phyloP scores from a whole-genome alignment of 768 basidiomycete genomes.

The Tremella yokohamensis region DNA sequence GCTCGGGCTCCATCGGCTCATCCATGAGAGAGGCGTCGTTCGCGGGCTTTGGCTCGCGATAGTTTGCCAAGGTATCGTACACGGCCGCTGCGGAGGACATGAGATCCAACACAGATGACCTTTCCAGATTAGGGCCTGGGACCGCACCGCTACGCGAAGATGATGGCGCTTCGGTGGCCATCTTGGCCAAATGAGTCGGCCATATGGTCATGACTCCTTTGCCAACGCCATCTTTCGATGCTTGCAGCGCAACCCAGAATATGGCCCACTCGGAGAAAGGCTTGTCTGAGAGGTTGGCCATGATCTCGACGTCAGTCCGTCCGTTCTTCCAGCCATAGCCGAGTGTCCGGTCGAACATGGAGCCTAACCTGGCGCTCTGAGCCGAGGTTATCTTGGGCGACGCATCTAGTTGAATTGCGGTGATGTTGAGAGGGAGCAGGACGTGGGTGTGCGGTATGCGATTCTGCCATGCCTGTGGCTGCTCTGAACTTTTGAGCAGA shows the following conservation, averaged over 20 bases:
- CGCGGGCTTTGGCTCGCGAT: conserved; percentile 8
- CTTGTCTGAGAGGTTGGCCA: not conserved
- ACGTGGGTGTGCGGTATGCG: not conserved
- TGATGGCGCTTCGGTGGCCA: not conserved
- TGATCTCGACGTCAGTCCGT: not conserved
- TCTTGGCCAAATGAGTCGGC: conserved; percentile 17
- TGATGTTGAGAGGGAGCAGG: not conserved
- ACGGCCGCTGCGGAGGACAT: conserved; percentile 12
- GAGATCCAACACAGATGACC: not conserved
- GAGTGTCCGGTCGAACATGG: conserved; percentile 5
- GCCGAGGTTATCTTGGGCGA: not conserved
- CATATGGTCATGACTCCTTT: conserved; percentile 26
- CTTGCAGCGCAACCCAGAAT: conserved; percentile 18
- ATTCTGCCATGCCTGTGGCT: not conserved
- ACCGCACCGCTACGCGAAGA: conserved; percentile 1
- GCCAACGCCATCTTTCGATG: not conserved
- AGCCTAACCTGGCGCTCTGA: not conserved
- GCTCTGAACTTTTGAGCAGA: not conserved
- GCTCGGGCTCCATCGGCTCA: not conserved
- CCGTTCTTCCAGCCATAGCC: conserved; percentile 9
- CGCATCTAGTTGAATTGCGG: not conserved
- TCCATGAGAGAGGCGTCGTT: not conserved
- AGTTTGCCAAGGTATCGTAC: conserved; percentile 13
- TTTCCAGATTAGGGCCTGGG: not conserved
- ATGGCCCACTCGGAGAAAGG: conserved; percentile 13